Conservation (phyloP, 2,329 filamentous ascomycete genomes). For the Verticillium isaacii region DNA sequence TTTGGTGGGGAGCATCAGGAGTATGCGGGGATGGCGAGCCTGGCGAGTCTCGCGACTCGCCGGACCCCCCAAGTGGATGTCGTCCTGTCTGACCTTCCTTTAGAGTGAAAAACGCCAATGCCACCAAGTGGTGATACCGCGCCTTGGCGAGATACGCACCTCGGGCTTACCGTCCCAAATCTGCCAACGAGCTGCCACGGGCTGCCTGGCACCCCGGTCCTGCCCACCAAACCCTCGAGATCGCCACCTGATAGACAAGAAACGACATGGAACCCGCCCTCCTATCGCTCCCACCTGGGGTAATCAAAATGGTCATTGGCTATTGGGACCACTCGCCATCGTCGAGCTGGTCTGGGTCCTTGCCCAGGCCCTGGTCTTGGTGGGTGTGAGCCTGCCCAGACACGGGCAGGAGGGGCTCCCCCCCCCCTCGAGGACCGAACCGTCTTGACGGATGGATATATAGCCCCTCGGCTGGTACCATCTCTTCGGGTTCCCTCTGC, state of each 20-base stretch:
- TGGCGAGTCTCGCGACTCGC: neutral
- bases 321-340: neutral
- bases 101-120: constrained; percentile 2
- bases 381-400: neutral
- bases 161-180: constrained; percentile 1
- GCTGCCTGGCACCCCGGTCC: neutral
- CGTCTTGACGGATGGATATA: neutral
- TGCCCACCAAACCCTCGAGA: neutral
- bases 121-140: constrained; percentile 4
- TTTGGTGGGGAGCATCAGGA: constrained; percentile 1
- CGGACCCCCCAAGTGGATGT: neutral
- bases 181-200: neutral
- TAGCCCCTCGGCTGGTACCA: neutral
- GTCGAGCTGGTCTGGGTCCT: neutral
- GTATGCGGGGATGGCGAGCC: constrained; percentile 1
- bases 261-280: neutral
- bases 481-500: neutral
- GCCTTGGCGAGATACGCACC: constrained; percentile 5
- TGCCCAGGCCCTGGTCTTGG: neutral
- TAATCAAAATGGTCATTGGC: neutral
- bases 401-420: neutral
- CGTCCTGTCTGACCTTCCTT: constrained; percentile 1
- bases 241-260: constrained; percentile 5
- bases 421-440: neutral
- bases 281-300: neutral